Base-by-base conservation (phyloP, 2,329 filamentous ascomycete genomes). In the Colletotrichum spinosum region DNA sequence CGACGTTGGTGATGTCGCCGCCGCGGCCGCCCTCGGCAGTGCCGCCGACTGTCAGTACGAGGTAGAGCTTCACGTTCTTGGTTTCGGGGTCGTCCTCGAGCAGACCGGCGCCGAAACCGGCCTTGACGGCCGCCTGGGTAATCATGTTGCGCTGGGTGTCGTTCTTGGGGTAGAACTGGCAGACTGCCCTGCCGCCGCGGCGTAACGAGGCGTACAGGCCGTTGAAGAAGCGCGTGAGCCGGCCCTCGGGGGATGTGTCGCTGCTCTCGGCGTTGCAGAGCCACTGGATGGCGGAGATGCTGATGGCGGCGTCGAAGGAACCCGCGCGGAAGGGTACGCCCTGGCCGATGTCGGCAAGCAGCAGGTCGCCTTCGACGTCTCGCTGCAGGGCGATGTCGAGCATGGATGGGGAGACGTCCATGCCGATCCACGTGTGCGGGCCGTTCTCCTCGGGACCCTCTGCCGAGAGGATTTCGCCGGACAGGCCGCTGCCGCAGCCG, bases 141-240 rank as follows among this genome's bases (percentile, higher is more conserved):
- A 99, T 97, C 94, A 99, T 97, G 73, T 87, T 89, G 74, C 94
- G 88, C 81, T 99, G 96, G 68, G 88, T 84, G 71, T 97, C 92
- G 76, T 99, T 98, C 81, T 97, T 97, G 3, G 96, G 96, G 77
- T 99, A 99, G 78, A 99, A 99, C 74, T 99, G 96, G 76, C 94
- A 97, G 12, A 98, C 95, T 0, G 96, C 96, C 42, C 93, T 86
- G 1, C 93, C 96, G 6, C 96, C 96, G 17, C 96, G 84, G 69
- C 90, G 88, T 68, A 99, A 80, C 66, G 89, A 90, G 0, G 93
- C 92, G 78, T 98, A 99, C 2, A 99, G 80, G 0, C 94, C 93
- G 72, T 97, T 93, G 78, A 99, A 99, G 75, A 99, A 99, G 49
- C 95, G 84, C 5, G 88, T 86, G 34, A 99, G 79, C 6, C 96